Evolutionary conservation across 306 rosid genomes (phyloP).

Genomic region (Urtica urens): DNA sequence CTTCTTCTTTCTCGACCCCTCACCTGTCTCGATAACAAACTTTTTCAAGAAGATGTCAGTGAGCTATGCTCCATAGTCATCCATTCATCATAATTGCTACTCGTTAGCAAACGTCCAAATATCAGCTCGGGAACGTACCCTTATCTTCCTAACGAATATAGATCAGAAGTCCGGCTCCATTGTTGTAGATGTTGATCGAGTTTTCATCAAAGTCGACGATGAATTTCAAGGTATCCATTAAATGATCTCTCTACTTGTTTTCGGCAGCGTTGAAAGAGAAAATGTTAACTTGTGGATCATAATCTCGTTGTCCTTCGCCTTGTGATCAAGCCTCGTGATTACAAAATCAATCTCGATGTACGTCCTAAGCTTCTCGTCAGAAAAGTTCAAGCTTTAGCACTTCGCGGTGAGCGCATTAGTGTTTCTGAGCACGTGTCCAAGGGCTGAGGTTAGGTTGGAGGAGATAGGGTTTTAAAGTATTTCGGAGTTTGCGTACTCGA

Average conservation of each 20-base stretch:
- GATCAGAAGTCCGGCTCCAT: slow-evolving; percentile 81
- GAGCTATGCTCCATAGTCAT: slow-evolving; percentile 91
- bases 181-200: slow-evolving; percentile 46
- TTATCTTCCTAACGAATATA: slow-evolving; percentile 89
- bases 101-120: slow-evolving; percentile 74
- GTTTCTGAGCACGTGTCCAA: too few relatives aligned
- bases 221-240: slow-evolving; percentile 62
- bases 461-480: too few relatives aligned
- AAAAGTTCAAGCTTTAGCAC: too few relatives aligned
- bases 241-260: slow-evolving; percentile 79
- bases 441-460: too few relatives aligned
- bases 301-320: slow-evolving; percentile 86
- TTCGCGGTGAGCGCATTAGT: too few relatives aligned
- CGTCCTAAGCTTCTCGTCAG: too few relatives aligned
- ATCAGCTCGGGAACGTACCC: slow-evolving; percentile 92
- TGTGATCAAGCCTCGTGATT: too few relatives aligned
- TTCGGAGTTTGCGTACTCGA: too few relatives aligned
- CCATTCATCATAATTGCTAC: slow-evolving; percentile 87
- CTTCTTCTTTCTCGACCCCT: slow-evolving; percentile 69
- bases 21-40: slow-evolving; percentile 83
- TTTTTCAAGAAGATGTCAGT: slow-evolving; percentile 81
- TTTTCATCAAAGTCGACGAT: slow-evolving; percentile 45
- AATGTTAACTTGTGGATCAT: too few relatives aligned
- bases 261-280: slow-evolving; percentile 93
- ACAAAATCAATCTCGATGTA: too few relatives aligned